Percentiles rank a stretch among this genome's conserved stretches.
These are phyloP conservation scores for Phytophthora fragariae DNA, from an alignment of 352 stramenopile genomes.

Conservation along the genomic window DNA sequence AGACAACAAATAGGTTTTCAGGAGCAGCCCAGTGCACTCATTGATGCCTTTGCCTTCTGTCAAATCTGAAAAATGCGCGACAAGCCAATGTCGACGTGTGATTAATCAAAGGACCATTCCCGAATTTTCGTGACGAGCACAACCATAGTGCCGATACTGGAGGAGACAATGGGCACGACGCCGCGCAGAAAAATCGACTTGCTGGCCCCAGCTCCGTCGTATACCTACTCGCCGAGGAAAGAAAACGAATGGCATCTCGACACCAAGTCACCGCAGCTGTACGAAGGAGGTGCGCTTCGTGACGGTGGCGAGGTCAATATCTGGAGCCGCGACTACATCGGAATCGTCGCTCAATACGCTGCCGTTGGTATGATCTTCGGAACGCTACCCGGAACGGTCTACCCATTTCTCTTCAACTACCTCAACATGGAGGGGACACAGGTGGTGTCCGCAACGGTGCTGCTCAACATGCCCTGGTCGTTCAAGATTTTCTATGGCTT, in stretches of 20 bases:
- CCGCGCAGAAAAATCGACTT: slow-evolving; percentile 19
- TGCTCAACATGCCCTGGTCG: slow-evolving; percentile 58
- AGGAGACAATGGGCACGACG: slow-evolving; percentile 21
- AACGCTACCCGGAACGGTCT: slow-evolving; percentile 48
- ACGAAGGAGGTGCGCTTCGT: slow-evolving; percentile 30
- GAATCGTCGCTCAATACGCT: slow-evolving; percentile 50
- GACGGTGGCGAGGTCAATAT: slow-evolving; percentile 36
- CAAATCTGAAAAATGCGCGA: slow-evolving; percentile 3
- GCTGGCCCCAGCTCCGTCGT: slow-evolving; percentile 9
- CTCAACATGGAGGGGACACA: slow-evolving; percentile 56
- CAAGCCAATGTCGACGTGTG: background rate
- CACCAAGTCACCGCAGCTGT: slow-evolving; percentile 24
- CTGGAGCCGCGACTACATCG: slow-evolving; percentile 49
- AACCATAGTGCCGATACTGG: slow-evolving; percentile 34
- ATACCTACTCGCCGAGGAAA: slow-evolving; percentile 11
- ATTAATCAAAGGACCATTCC: slow-evolving; percentile 18
- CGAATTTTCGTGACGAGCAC: slow-evolving; percentile 2
- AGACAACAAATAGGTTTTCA: background rate
- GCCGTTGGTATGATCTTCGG: slow-evolving; percentile 52
- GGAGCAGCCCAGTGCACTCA: background rate
- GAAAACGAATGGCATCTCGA: slow-evolving; percentile 27
- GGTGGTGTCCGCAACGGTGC: slow-evolving; percentile 42
- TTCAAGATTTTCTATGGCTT: slow-evolving; percentile 66
- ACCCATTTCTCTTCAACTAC: slow-evolving; percentile 57
- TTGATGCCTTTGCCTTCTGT: slow-evolving; percentile 4